Evolutionary conservation across 768 basidiomycete genomes (phyloP).

Genomic region (Cystobasidium tubakii): DNA sequence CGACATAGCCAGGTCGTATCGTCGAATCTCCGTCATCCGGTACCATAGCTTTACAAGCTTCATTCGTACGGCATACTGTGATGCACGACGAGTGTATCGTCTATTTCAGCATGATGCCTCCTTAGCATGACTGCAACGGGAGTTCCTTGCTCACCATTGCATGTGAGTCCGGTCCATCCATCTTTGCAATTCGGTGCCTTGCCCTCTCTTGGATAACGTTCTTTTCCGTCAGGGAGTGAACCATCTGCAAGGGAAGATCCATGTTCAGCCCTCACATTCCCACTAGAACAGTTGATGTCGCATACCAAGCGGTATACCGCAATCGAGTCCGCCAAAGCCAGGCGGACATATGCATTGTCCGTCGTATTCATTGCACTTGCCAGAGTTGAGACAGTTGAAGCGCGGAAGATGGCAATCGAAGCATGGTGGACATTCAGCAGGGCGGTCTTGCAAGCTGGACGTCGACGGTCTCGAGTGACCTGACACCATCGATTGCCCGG

Average conservation of each 20-base stretch:
- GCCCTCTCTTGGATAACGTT: conserved; percentile 69
- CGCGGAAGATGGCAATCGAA: conserved; percentile 93
- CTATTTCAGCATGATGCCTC: background rate
- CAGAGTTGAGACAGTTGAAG: conserved; percentile 87
- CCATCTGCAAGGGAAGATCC: conserved; percentile 51
- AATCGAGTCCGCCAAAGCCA: conserved; percentile 97
- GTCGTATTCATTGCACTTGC: conserved; percentile 80
- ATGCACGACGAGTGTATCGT: no score
- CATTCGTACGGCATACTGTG: conserved; percentile 75
- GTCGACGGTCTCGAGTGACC: background rate
- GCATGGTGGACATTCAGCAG: conserved; percentile 53
- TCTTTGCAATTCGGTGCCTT: conserved; percentile 81
- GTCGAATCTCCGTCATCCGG: conserved; percentile 45
- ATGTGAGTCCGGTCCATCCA: conserved; percentile 93
- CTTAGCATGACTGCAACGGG: background rate
- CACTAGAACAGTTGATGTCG: no score
- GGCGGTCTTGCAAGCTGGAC: background rate
- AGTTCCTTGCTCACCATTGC: conserved; percentile 66
- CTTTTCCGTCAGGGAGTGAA: conserved; percentile 81
- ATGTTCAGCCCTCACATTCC: no score
- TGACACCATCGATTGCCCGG: background rate
- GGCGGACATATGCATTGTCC: conserved; percentile 95
- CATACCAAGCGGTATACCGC: conserved; percentile 75
- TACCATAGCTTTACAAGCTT: conserved; percentile 73
- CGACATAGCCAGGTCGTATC: conserved; percentile 47